phyloP scores from a whole-genome alignment of 805 yeast species.

The Candida fluviatilis region DNA sequence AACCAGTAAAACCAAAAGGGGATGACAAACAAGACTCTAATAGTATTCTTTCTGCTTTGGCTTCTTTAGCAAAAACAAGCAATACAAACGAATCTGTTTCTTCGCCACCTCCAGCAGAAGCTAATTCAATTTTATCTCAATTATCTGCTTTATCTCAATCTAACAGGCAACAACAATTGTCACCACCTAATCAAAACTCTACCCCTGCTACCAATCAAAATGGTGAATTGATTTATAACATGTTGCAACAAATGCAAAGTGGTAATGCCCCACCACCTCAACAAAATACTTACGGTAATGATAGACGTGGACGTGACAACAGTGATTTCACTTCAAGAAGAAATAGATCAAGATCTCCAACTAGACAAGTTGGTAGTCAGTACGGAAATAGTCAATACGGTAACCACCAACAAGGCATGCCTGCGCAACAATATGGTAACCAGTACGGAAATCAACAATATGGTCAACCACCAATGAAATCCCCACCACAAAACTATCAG shows the following conservation, averaged over 20 bases:
- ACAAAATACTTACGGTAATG: constrained; percentile 12
- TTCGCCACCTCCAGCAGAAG: constrained; percentile 1
- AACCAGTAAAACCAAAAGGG: constrained; percentile 18
- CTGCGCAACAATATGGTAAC: constrained; percentile 8
- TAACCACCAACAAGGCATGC: constrained; percentile 9
- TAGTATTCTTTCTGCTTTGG: constrained; percentile 65
- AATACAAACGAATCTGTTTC: constrained; percentile 12
- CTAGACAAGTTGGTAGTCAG: constrained; percentile 16
- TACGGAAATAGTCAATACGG: constrained; percentile 10
- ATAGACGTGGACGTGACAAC: constrained; percentile 20
- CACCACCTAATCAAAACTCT: constrained; percentile 14
- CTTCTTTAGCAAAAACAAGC: constrained; percentile 47
- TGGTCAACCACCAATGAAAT: constrained; percentile 3
- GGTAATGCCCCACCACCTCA: constrained; percentile 15
- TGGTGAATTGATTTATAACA: constrained; percentile 42
- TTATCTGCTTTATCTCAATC: constrained; percentile 34
- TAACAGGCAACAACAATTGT: constrained; percentile 12
- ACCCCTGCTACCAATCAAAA: constrained; percentile 13
- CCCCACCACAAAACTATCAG: constrained; percentile 4
- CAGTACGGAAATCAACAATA: constrained; percentile 5
- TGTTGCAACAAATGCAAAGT: constrained; percentile 50
- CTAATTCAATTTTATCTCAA: constrained; percentile 36
- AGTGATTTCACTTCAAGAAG: constrained; percentile 33
- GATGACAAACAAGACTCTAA: constrained; percentile 42
- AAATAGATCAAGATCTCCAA: constrained; percentile 54